Evolutionary conservation across 2,329 filamentous ascomycete genomes (phyloP).

Genomic region (Microcyclosporella mali): DNA sequence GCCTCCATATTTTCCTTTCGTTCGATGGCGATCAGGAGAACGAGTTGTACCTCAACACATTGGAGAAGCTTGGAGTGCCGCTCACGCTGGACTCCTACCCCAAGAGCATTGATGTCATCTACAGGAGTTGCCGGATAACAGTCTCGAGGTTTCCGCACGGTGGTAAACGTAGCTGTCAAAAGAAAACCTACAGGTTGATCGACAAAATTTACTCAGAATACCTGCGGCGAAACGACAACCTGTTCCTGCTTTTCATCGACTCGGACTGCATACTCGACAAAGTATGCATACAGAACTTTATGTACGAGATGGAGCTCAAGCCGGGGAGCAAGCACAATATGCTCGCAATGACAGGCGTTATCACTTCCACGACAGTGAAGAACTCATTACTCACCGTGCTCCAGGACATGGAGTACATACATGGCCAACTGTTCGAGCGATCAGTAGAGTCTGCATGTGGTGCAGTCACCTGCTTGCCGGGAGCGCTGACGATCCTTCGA

Average conservation of each 20-base stretch:
- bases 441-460: constrained; percentile 93
- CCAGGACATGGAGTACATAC: constrained; percentile 97
- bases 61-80: constrained; percentile 77
- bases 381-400: constrained; percentile 85
- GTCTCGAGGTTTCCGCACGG: constrained; percentile 89
- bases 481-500: constrained; percentile 88
- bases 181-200: constrained; percentile 85
- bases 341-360: constrained; percentile 96
- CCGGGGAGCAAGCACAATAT: constrained; percentile 87
- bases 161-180: constrained; percentile 90
- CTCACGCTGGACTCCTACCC: constrained; percentile 72
- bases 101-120: constrained; percentile 82
- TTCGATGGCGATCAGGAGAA: constrained; percentile 89
- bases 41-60: constrained; percentile 79
- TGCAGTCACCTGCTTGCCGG: constrained; percentile 87
- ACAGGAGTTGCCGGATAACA: constrained; percentile 76
- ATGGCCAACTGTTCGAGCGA: constrained; percentile 91
- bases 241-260: constrained; percentile 95
- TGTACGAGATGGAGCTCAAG: constrained; percentile 97
- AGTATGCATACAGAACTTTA: constrained; percentile 91
- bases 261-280: constrained; percentile 92
- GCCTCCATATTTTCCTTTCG: constrained; percentile 89
- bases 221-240: constrained; percentile 76
- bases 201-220: constrained; percentile 89
- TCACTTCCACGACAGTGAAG: constrained; percentile 85